A percentile compares a stretch with the other conserved stretches of the same genome.
These are phyloP conservation scores for Quercus ilex DNA, from an alignment of 306 rosid genomes.

Conservation along the genomic window DNA sequence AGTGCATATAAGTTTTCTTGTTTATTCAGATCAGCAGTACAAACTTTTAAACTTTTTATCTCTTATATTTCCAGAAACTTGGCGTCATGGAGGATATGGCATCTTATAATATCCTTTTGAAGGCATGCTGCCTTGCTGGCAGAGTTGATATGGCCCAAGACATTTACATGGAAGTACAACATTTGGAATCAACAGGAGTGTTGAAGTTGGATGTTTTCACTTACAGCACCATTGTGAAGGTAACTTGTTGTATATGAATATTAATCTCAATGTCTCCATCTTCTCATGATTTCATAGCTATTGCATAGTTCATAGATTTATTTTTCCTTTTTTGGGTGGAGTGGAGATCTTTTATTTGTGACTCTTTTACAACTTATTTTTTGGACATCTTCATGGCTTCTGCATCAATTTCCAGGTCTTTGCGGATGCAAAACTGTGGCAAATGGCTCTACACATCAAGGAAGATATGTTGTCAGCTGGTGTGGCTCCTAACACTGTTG, in stretches of 20 bases:
- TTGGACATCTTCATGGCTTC: slow-evolving; percentile 20
- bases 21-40: slow-evolving; percentile 21
- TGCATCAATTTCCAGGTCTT: slow-evolving; percentile 62
- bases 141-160: slow-evolving; percentile 92
- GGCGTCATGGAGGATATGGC: slow-evolving; percentile 75
- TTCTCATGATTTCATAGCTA: slow-evolving; percentile 14
- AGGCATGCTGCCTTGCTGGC: slow-evolving; percentile 88
- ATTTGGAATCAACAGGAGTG: slow-evolving; percentile 70
- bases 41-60: slow-evolving; percentile 16
- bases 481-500: slow-evolving; percentile 70
- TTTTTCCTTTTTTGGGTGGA: slow-evolving; percentile 8
- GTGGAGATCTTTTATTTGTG: background rate
- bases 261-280: background rate
- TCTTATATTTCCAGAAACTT: slow-evolving; percentile 56
- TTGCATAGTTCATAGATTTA: slow-evolving; percentile 4
- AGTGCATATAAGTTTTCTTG: background rate
- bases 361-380: slow-evolving; percentile 2
- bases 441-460: slow-evolving; percentile 82
- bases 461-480: slow-evolving; percentile 83
- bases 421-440: slow-evolving; percentile 83
- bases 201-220: slow-evolving; percentile 91
- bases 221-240: slow-evolving; percentile 97
- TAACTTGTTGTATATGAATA: slow-evolving; percentile 27
- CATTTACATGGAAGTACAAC: slow-evolving; percentile 72
- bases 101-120: slow-evolving; percentile 85